A percentile compares a stretch with the other conserved stretches of the same genome.
These are phyloP conservation scores for Tetrapisispora fleetii DNA, from an alignment of 805 yeast species.

Conservation along the genomic window DNA sequence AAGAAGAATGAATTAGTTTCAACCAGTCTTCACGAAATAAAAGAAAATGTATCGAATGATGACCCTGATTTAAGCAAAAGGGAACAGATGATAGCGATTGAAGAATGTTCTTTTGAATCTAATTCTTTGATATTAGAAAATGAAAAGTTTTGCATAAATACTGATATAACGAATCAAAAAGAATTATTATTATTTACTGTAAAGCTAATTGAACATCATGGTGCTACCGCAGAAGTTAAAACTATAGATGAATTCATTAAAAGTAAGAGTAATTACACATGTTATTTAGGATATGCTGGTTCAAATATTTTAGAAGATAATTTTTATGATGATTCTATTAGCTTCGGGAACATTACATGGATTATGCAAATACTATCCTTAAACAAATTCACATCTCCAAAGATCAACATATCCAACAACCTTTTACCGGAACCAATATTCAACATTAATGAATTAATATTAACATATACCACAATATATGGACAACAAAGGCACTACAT, in stretches of 20 bases:
- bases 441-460: conserved; percentile 40
- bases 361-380: conserved; percentile 54
- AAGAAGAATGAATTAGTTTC: conserved; percentile 40
- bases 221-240: not conserved
- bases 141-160: not conserved
- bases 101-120: conserved; percentile 3
- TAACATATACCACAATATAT: conserved; percentile 69
- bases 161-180: not conserved
- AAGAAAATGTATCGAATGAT: conserved; percentile 4
- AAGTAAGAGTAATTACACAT: not conserved
- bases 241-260: not conserved
- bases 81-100: too few relatives aligned
- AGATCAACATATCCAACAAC: conserved; percentile 49
- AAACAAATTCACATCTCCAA: conserved; percentile 47
- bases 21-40: conserved; percentile 23
- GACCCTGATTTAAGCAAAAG: not conserved
- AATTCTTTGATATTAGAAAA: conserved; percentile 6
- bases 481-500: conserved; percentile 78
- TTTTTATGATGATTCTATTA: not conserved
- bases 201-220: not conserved
- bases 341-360: conserved; percentile 68
- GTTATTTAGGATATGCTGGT: not conserved
- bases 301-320: not conserved
- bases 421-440: conserved; percentile 45
- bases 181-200: not conserved